phyloP scores from a whole-genome alignment of 192 early-diverging fungal species.

The Rhizoclosmatium sp. region DNA sequence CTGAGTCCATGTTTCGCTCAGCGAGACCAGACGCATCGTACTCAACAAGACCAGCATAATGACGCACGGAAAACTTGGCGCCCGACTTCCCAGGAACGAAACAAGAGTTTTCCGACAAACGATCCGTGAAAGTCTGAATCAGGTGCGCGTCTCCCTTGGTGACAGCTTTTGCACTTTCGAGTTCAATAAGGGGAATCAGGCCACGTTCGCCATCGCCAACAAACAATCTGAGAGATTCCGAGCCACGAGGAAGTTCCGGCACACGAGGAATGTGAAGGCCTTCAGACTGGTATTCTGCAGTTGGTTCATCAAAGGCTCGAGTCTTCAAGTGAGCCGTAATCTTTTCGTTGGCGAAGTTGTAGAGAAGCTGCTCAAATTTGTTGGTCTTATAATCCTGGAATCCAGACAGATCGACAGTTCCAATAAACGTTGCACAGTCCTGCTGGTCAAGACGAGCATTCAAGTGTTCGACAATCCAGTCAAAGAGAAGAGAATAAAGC shows the following conservation, averaged over 20 bases:
- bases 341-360: slow-evolving; percentile 63
- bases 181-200: slow-evolving; percentile 33
- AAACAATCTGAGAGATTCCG: slow-evolving; percentile 60
- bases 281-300: slow-evolving; percentile 62
- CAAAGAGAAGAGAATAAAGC: slow-evolving; percentile 88
- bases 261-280: slow-evolving; percentile 39
- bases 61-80: slow-evolving; percentile 74
- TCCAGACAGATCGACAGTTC: slow-evolving; percentile 79
- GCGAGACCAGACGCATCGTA: slow-evolving; percentile 84
- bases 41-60: slow-evolving; percentile 74
- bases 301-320: slow-evolving; percentile 65
- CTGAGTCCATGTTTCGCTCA: slow-evolving; percentile 75
- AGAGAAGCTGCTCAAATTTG: slow-evolving; percentile 56
- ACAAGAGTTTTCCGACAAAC: slow-evolving; percentile 29
- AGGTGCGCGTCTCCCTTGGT: slow-evolving; percentile 36
- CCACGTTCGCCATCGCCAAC: slow-evolving; percentile 40
- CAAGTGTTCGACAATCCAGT: slow-evolving; percentile 91
- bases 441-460: slow-evolving; percentile 82
- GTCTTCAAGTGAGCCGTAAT: slow-evolving; percentile 68
- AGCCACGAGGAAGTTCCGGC: slow-evolving; percentile 48
- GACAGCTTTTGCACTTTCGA: slow-evolving; percentile 15
- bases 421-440: slow-evolving; percentile 85
- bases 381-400: slow-evolving; percentile 60
- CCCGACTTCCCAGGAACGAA: slow-evolving; percentile 17
- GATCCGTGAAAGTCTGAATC: slow-evolving; percentile 34